Evolutionary conservation across 2,329 filamentous ascomycete species (phyloP).

Genomic region (Huntiella moniliformis): DNA sequence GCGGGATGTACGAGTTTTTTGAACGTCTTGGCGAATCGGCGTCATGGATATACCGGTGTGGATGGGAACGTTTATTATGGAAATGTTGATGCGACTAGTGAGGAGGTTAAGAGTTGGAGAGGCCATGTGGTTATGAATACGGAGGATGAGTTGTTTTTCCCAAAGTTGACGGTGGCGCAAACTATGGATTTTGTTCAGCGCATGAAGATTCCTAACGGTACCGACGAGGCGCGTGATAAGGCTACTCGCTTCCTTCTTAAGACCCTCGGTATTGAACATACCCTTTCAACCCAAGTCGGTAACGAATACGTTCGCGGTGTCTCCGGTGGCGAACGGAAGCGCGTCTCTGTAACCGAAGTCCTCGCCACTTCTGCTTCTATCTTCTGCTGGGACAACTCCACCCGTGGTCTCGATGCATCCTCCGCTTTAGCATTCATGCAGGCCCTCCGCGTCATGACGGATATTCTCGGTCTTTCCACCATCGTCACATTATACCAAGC

Average conservation of each 20-base stretch:
- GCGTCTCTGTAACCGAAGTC: constrained; percentile 58
- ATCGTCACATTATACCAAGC: constrained; percentile 10
- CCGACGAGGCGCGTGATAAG: constrained; percentile 27
- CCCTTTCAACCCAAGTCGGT: constrained; percentile 48
- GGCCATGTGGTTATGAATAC: constrained; percentile 52
- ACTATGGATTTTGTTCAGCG: constrained; percentile 52
- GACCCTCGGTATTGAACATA: constrained; percentile 52
- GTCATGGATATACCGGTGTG: background rate
- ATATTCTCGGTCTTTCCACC: constrained; percentile 6
- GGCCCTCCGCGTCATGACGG: constrained; percentile 9
- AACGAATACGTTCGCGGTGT: constrained; percentile 47
- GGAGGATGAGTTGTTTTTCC: constrained; percentile 54
- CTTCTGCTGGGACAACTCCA: constrained; percentile 11
- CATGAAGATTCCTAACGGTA: constrained; percentile 32
- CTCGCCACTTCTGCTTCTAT: constrained; percentile 19
- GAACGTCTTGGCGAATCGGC: constrained; percentile 21
- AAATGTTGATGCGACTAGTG: background rate
- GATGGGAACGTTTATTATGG: background rate
- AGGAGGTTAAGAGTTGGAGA: constrained; percentile 29
- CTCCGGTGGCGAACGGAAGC: constrained; percentile 49
- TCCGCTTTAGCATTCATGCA: constrained; percentile 8
- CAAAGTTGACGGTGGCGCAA: constrained; percentile 48
- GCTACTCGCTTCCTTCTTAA: constrained; percentile 36
- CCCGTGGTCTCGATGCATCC: constrained; percentile 10
- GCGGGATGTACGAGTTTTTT: constrained; percentile 53